Conservation (phyloP, 2,329 filamentous ascomycete genomes). For the Juglanconis sp. region DNA sequence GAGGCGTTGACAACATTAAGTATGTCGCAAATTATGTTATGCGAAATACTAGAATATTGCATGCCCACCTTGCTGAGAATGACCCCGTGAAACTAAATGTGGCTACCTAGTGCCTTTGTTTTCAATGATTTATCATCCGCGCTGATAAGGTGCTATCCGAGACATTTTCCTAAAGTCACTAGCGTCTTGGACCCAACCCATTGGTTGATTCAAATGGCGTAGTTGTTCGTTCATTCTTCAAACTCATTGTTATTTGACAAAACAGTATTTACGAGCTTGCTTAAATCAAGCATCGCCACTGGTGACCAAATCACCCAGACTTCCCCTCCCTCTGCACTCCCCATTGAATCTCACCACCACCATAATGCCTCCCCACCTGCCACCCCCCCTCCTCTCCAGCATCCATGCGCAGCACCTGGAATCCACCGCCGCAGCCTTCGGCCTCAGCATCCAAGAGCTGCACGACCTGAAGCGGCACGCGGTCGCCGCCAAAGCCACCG, state of each 20-base stretch:
- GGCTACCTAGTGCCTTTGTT: not conserved
- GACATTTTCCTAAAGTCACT: not conserved
- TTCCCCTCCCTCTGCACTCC: not conserved
- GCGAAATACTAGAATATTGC: too few species aligned
- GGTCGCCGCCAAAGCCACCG: slow-evolving; percentile 68
- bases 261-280: not conserved
- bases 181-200: not conserved
- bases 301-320: too few species aligned
- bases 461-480: slow-evolving; percentile 59
- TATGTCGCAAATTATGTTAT: too few species aligned
- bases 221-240: not conserved
- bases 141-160: not conserved
- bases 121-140: not conserved
- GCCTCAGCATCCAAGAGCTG: slow-evolving; percentile 63
- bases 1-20: too few species aligned
- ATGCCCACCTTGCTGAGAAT: too few species aligned
- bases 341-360: not conserved
- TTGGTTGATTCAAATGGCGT: not conserved
- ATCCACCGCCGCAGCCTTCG: slow-evolving; percentile 35
- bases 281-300: not conserved
- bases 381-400: slow-evolving; percentile 22
- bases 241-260: not conserved
- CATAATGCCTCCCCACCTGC: slow-evolving; percentile 17
- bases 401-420: slow-evolving; percentile 23
- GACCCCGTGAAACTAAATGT: not conserved